Base-by-base conservation (phyloP, 75 land plant genomes). In the Sequoiadendron giganteum region DNA sequence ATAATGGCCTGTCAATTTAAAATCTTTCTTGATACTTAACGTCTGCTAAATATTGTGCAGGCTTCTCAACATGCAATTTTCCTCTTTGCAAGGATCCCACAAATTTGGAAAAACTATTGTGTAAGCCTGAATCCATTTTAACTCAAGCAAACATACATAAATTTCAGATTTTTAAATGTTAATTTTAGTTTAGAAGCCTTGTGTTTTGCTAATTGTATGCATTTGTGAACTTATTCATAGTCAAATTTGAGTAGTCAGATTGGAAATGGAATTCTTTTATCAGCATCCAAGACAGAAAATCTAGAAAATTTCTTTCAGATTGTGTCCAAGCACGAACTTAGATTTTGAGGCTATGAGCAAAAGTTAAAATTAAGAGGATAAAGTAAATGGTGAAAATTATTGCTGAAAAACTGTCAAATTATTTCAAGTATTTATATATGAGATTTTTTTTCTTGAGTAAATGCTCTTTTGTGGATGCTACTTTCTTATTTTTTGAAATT, bases 1-100 rank as follows among this genome's bases (percentile, higher is more conserved):
- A 55, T 32, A 47, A 3, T 82, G 32, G 32, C 30, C 5, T 82
- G 48, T 82, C 52, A 25, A 47, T 47, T 21, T 2, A 2, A 82
- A 47, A 28, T 10, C 21, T 11, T 47, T 82, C 13, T 68, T 85
- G 86, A 65, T 85, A 55, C 43, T 14, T 34, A 34, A 39, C 25
- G 6, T 85, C 61, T 87, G 36, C 34, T 40, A 42, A 70, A 87
- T 38, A 47, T 56, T 85, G 42, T 85, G 43, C 95, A 95, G 97
- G 97, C 97, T 83, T 94, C 92, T 75, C 95, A 94, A 56, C 97
- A 95, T 95, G 94, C 92, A 80, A 95, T 97, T 16, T 98, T 98
- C 89, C 91, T 95, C 91, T 92, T 85, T 87, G 94, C 99, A 10
- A 92, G 97, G 52, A 82, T 98, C 30, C 99, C 99, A 28, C 99